Conservation (phyloP, 1,284 basidiomycete species). For the Tremellales sp. region DNA sequence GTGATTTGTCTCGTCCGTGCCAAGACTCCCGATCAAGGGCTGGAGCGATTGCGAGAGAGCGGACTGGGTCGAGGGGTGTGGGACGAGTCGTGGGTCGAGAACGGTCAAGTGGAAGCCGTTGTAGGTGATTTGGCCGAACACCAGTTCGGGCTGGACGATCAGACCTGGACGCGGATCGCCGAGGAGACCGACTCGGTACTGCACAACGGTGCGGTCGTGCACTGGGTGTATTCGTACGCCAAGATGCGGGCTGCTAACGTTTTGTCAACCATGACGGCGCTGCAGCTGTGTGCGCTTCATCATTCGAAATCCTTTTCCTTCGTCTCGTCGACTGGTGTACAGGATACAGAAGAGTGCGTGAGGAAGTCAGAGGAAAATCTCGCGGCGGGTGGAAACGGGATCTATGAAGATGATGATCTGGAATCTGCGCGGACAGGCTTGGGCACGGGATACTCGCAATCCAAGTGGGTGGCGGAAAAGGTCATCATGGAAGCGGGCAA, state of each 20-base stretch:
- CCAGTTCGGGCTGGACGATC: slow-evolving; percentile 67
- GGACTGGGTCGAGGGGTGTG: slow-evolving; percentile 86
- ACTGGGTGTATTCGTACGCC: slow-evolving; percentile 99
- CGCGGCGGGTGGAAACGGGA: slow-evolving; percentile 57
- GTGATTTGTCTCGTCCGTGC: slow-evolving; percentile 90
- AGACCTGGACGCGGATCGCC: slow-evolving; percentile 66
- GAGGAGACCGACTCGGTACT: slow-evolving; percentile 77
- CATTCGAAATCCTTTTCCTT: slow-evolving; percentile 84
- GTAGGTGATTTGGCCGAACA: slow-evolving; percentile 80
- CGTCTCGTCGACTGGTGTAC: slow-evolving; percentile 88
- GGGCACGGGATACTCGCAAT: slow-evolving; percentile 93
- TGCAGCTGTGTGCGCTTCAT: slow-evolving; percentile 69
- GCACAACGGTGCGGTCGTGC: slow-evolving; percentile 96
- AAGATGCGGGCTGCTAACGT: slow-evolving; percentile 90
- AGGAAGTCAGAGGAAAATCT: slow-evolving; percentile 71
- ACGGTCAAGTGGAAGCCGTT: slow-evolving; percentile 72
- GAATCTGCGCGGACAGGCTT: slow-evolving; percentile 74
- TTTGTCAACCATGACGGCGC: slow-evolving; percentile 74
- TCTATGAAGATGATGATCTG: slow-evolving; percentile 87
- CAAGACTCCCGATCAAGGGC: slow-evolving; percentile 59
- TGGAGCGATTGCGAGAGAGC: slow-evolving; percentile 69
- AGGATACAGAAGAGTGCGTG: slow-evolving; percentile 89
- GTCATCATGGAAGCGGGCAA: slow-evolving; percentile 84
- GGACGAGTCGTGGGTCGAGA: slow-evolving; percentile 78
- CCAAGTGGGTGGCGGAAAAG: slow-evolving; percentile 98